Evolutionary conservation across 306 rosid genomes (phyloP), one percentile per base, ranked within the genome.

Genomic region (Sphenostylis stenocarpa): DNA sequence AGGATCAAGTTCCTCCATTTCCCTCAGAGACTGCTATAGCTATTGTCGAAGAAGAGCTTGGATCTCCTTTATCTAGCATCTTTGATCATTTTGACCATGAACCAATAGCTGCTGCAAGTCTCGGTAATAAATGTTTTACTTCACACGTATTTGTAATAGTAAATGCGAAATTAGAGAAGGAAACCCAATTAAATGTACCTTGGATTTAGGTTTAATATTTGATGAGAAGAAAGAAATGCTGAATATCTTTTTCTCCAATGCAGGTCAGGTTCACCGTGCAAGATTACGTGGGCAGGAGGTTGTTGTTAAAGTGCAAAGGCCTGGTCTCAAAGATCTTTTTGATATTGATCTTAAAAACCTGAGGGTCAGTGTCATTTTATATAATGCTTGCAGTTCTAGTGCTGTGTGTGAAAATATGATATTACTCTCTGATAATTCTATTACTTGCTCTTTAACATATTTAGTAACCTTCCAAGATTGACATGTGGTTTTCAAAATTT

Each of bases 211-310:
- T 51, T 52, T 69, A 53, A 62, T 73, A 44, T 68, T 29, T 86
- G 41, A 63, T 53, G 52, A 70, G 58, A 77, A 24, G 79, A 48
- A 68, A 43, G 56, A 72, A 76, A 79, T 63, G 8, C 33, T 68
- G 15, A 69, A 29, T 57, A 56, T 65, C 41, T 81, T 67, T 69
- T 14, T 70, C 20, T 65, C 21, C 79, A 31, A 44, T 84, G 85
- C 92, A 95, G 99, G 99, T 87, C 99, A 95, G 91, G 99, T 95
- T 81, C 99, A 95, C 82, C 97, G 99, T 74, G 99, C 99, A 26
- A 87, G 76, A 83, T 80, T 95, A 86, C 88, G 66, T 84, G 97
- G 99, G 74, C 68, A 87, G 77, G 97, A 92, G 76, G 91, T 92
- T 69, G 99, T 95, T 73, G 41, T 95, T 67, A 95, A 95, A 91